Base-by-base conservation (phyloP, 164 flowering plant species). In the Chimonanthus salicifolius region DNA sequence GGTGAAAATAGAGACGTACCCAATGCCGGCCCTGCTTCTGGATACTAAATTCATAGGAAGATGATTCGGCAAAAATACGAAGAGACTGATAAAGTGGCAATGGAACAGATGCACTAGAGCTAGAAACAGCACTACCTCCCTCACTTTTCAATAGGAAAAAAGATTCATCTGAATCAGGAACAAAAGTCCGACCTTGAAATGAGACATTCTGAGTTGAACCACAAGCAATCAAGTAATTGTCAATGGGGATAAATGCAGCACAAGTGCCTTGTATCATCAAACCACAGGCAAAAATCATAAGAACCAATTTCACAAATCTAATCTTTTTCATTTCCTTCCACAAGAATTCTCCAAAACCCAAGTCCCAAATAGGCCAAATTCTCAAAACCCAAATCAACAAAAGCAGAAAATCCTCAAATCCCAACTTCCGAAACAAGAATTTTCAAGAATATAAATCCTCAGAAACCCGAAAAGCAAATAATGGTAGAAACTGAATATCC, bases 141-240 rank as follows among this genome's bases (percentile, higher is more conserved):
- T 73, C 79, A 75, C 63, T 70, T 72, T 85, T 84, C 33, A 87
- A 50, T 44, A 70, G 71, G 71, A 87, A 63, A 10, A 88, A 86
- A 72, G 93, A 84, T 49, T 86, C 89, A 43, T 10, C 67, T 18
- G 88, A 80, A 84, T 93, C 98, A 67, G 97, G 91, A 73, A 87
- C 78, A 79, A 80, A 93, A 50, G 83, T 86, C 71, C 84, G 84
- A 71, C 87, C 91, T 76, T 84, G 84, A 71, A 81, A 80, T 11
- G 86, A 82, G 71, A 93, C 82, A 70, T 84, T 85, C 76, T 82
- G 79, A 16, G 92, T 65, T 75, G 98, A 88, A 71, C 98, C 98
- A 82, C 98, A 93, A 48, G 85, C 85, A 65, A 93, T 79, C 71
- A 93, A 79, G 80, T 87, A 88, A 76, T 83, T 87, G 84, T 91